Evolutionary conservation across 2,329 filamentous ascomycete species (phyloP).

Genomic region (Trichoderma gracile): DNA sequence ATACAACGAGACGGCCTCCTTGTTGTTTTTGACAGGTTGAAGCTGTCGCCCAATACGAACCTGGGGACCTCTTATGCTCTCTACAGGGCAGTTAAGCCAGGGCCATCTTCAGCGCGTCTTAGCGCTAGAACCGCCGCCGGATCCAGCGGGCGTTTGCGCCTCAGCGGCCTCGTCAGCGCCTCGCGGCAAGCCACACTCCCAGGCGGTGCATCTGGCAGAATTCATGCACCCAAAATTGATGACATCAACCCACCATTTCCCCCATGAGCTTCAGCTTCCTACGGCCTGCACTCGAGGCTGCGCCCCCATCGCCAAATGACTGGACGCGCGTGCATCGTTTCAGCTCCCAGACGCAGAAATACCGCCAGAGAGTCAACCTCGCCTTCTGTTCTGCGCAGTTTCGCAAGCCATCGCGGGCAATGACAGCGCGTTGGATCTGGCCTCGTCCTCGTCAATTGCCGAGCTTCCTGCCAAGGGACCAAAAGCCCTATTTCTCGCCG

Average conservation of each 20-base stretch:
- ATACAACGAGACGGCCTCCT: not conserved
- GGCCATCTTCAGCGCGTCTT: too few relatives aligned
- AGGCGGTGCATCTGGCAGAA: not conserved
- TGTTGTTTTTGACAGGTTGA: not conserved
- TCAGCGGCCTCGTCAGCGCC: slow-evolving; percentile 16
- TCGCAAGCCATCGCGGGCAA: slow-evolving; percentile 1
- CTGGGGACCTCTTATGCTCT: too few relatives aligned
- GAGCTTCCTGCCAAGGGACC: slow-evolving; percentile 1
- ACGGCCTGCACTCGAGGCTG: slow-evolving; percentile 32
- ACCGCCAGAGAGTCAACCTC: not conserved
- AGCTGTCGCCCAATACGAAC: too few relatives aligned
- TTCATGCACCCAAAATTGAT: not conserved
- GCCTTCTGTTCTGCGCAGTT: not conserved
- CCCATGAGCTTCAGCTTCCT: slow-evolving; percentile 8
- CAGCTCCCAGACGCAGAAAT: not conserved
- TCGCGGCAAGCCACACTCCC: slow-evolving; percentile 20
- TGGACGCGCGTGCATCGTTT: slow-evolving; percentile 20
- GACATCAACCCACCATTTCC: slow-evolving; percentile 20
- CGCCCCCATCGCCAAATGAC: slow-evolving; percentile 26
- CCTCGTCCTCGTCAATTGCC: slow-evolving; percentile 6
- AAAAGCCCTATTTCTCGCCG: not conserved
- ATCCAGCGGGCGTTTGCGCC: slow-evolving; percentile 18
- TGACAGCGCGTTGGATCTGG: slow-evolving; percentile 12
- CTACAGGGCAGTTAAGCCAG: too few relatives aligned
- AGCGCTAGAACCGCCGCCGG: not conserved